Evolutionary conservation across 148 eudicot species (phyloP).

Genomic region (Spergularia bocconei): DNA sequence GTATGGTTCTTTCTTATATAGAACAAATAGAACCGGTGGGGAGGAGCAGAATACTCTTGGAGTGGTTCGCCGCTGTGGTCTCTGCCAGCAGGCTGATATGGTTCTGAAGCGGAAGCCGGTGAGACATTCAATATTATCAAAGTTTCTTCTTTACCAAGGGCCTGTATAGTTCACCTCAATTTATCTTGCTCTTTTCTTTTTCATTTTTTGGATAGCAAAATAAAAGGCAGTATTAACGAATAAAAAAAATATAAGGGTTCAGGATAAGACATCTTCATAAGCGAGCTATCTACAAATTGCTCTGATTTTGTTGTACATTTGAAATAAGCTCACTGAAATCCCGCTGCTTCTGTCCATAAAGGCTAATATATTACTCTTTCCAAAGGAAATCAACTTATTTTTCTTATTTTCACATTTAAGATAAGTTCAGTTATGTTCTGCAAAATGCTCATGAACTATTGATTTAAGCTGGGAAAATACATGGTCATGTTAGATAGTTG

Average conservation of each 20-base stretch:
- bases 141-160: background rate
- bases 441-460: background rate
- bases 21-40: conserved; percentile 56
- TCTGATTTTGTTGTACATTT: too few relatives aligned
- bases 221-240: too few relatives aligned
- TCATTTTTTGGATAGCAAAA: too few relatives aligned
- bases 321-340: too few relatives aligned
- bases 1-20: conserved; percentile 21
- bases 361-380: too few relatives aligned
- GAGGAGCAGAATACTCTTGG: conserved; percentile 58
- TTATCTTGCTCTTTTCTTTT: too few relatives aligned
- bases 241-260: too few relatives aligned
- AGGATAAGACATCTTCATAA: too few relatives aligned
- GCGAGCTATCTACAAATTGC: too few relatives aligned
- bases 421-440: background rate
- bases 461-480: background rate
- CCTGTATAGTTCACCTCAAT: background rate
- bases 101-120: conserved; percentile 80
- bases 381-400: background rate
- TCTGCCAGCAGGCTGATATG: conserved; percentile 81
- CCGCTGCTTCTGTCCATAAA: too few relatives aligned
- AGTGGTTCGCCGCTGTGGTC: conserved; percentile 63
- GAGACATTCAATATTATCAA: conserved; percentile 17
- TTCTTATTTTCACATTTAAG: background rate
- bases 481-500: background rate